Base-by-base conservation (phyloP, 2,329 filamentous ascomycete species). In the Atkinsonella hypoxylon region DNA sequence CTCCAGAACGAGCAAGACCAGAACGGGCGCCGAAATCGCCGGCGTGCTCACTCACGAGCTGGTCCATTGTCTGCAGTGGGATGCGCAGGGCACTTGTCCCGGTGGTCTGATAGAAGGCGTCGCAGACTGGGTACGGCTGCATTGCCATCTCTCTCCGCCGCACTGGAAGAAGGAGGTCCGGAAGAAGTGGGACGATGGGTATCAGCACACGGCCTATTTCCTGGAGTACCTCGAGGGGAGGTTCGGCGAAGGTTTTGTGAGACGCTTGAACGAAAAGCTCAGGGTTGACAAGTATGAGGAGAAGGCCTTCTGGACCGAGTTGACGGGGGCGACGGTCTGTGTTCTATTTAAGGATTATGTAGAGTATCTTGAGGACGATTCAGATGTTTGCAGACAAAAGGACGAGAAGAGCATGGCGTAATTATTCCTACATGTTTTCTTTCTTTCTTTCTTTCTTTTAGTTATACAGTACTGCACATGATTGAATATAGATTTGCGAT, bases 1-100 rank as follows among this genome's bases (percentile, higher is more conserved):
- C 57, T 61, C 70, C 42, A 58, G 62, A 44, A 71, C 80, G 55
- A 59, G 74, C 0, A 46, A 64, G 0, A 58, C 67, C 11, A 74
- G 75, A 46, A 67, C 69, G 12, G 55, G 63, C 22, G 60, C 75
- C 39, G 89, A 97, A 69, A 81, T 96, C 53, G 70, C 79, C 17
- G 93, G 93, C 40, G 89, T 97, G 0, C 67, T 97, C 18, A 85
- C 86, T 1, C 91, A 97, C 64, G 91, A 97, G 68, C 83, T 96
- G 54, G 91, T 97, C 13, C 93, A 97, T 70, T 96, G 89, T 69
- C 94, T 86, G 69, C 91, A 97, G 67, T 85, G 87, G 67, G 83
- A 88, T 58, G 85, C 75, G 2, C 70, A 59, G 18, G 75, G 73
- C 1, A 70, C 70, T 4, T 79, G 81, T 42, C 85, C 85, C 0